Evolutionary conservation across 164 flowering plant species (phyloP).

Genomic region (Brasenia schreberi): DNA sequence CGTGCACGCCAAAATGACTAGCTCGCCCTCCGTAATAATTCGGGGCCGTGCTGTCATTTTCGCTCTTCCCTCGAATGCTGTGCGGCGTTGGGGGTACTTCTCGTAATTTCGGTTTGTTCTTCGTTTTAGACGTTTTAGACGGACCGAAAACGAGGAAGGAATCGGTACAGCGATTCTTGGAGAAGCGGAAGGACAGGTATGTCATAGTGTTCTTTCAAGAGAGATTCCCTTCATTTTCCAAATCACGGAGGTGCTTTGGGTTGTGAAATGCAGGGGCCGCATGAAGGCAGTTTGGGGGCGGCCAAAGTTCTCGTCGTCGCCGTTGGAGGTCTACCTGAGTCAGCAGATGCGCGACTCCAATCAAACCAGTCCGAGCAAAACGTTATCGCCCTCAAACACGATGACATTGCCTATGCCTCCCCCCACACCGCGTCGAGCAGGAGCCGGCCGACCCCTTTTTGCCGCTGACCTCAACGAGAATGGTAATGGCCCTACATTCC

Average conservation of each 20-base stretch:
- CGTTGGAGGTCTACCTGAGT: not conserved
- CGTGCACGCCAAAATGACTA: not conserved
- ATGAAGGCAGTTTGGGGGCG: not conserved
- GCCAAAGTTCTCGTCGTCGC: not conserved
- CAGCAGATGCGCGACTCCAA: not conserved
- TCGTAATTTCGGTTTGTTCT: not conserved
- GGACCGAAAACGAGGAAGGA: constrained; percentile 51
- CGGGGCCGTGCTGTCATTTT: not conserved
- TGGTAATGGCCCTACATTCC: not conserved
- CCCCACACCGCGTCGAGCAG: not conserved
- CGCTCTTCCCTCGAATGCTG: not conserved
- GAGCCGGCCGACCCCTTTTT: not conserved
- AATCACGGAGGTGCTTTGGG: too few species aligned
- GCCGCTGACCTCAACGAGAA: not conserved
- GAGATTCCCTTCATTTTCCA: too few species aligned
- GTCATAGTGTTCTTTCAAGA: too few species aligned
- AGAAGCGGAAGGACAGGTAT: constrained; percentile 82
- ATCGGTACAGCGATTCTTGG: constrained; percentile 57
- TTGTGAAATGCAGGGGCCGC: not conserved
- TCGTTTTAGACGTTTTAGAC: constrained; percentile 18
- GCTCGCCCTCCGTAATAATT: not conserved
- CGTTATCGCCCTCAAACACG: not conserved
- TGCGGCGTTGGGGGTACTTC: too few species aligned
- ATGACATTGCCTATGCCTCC: not conserved
- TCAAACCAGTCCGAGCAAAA: not conserved